Conservation (phyloP, 306 rosid species). For the Dalbergia cochinchinensis region DNA sequence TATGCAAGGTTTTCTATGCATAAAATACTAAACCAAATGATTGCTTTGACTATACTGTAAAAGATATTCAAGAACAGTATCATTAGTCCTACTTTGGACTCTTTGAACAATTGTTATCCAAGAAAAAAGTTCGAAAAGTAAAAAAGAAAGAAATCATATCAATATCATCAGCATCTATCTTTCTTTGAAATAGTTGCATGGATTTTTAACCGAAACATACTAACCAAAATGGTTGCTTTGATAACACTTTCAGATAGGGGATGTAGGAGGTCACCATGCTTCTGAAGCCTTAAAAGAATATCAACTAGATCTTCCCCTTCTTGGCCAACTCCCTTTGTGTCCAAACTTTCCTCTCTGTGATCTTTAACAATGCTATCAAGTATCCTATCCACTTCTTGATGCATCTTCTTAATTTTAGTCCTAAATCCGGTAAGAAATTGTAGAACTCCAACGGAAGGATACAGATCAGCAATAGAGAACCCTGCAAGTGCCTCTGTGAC, state of each 20-base stretch:
- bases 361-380: conserved; percentile 37
- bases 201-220: conserved; percentile 1
- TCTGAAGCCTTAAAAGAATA: conserved; percentile 48
- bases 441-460: conserved; percentile 44
- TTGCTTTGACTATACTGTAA: conserved; percentile 5
- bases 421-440: conserved; percentile 39
- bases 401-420: conserved; percentile 31
- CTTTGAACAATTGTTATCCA: background rate
- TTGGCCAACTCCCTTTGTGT: background rate
- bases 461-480: conserved; percentile 44
- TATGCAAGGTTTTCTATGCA: background rate
- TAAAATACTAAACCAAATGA: background rate
- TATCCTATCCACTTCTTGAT: conserved; percentile 35
- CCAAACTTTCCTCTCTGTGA: conserved; percentile 12
- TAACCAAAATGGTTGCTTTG: conserved; percentile 48
- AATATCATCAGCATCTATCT: background rate
- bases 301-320: conserved; percentile 45
- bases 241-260: conserved; percentile 40
- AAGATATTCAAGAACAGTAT: conserved; percentile 5
- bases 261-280: conserved; percentile 32
- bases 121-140: no score
- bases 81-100: background rate
- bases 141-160: background rate
- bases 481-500: background rate
- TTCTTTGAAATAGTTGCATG: background rate